phyloP scores from a whole-genome alignment of 805 yeast species.

The Ogataea henricii region DNA sequence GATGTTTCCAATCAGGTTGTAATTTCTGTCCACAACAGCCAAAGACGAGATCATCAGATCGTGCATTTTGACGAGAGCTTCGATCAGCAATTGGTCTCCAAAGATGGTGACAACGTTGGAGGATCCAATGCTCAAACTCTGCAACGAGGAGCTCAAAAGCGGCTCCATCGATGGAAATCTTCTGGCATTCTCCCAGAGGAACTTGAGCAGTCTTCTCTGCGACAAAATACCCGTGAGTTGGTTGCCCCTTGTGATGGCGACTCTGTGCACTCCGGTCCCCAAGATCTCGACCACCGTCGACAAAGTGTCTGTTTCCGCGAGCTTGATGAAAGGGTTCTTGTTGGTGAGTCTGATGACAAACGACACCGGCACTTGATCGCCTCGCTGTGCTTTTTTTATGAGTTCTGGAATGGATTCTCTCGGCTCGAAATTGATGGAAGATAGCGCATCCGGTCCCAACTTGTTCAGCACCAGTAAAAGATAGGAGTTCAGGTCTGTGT shows the following conservation, averaged over 20 bases:
- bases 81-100: slow-evolving; percentile 86
- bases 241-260: slow-evolving; percentile 65
- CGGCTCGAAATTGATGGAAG: slow-evolving; percentile 35
- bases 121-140: slow-evolving; percentile 74
- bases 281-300: slow-evolving; percentile 78
- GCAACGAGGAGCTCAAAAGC: slow-evolving; percentile 65
- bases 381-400: slow-evolving; percentile 70
- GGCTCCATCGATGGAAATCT: slow-evolving; percentile 81
- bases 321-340: slow-evolving; percentile 83
- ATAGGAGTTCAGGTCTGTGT: slow-evolving; percentile 86
- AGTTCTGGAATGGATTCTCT: slow-evolving; percentile 43
- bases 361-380: slow-evolving; percentile 88
- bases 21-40: slow-evolving; percentile 84
- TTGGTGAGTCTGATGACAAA: slow-evolving; percentile 84
- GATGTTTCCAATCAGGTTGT: slow-evolving; percentile 83
- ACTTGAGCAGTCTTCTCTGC: slow-evolving; percentile 83
- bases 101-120: slow-evolving; percentile 72
- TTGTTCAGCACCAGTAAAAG: slow-evolving; percentile 82
- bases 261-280: slow-evolving; percentile 95
- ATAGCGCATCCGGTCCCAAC: slow-evolving; percentile 42
- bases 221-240: slow-evolving; percentile 82
- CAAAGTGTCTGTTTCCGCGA: slow-evolving; percentile 68
- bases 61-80: slow-evolving; percentile 86
- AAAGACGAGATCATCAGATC: slow-evolving; percentile 80
- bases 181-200: slow-evolving; percentile 91